Percentiles rank a stretch among this genome's conserved stretches.
Conservation (phyloP, 2,329 filamentous ascomycete genomes). For the Cytospora chrysosperma region DNA sequence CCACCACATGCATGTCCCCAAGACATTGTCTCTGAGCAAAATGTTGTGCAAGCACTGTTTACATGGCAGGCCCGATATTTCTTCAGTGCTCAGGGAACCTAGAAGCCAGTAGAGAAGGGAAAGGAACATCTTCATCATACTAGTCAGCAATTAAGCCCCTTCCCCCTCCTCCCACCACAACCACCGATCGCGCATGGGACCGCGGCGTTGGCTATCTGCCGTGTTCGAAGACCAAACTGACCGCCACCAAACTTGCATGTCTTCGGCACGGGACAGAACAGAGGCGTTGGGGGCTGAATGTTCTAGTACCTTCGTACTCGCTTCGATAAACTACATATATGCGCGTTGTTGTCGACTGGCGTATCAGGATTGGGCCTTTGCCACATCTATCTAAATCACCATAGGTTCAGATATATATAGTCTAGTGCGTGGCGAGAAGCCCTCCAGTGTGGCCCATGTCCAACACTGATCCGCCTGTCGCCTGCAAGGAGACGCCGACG, state of each 20-base stretch:
- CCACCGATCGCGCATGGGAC: constrained; percentile 30
- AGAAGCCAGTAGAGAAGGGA: background rate
- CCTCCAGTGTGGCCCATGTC: constrained; percentile 40
- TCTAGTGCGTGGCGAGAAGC: constrained; percentile 40
- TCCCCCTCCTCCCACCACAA: too few relatives aligned
- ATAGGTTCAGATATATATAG: constrained; percentile 40
- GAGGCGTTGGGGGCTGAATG: constrained; percentile 34
- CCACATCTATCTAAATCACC: constrained; percentile 32
- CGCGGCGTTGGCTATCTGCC: constrained; percentile 31
- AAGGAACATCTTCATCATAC: constrained; percentile 29
- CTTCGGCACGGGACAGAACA: constrained; percentile 28
- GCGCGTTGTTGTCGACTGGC: background rate
- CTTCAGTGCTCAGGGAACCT: background rate
- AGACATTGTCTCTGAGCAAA: constrained; percentile 7
- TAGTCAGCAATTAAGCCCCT: too few relatives aligned
- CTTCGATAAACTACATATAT: constrained; percentile 33
- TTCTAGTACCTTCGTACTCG: constrained; percentile 33
- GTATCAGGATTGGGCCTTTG: constrained; percentile 17
- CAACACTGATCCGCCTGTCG: constrained; percentile 33
- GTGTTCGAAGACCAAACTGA: constrained; percentile 36
- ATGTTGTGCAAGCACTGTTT: background rate
- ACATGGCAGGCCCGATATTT: background rate
- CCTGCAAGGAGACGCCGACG: constrained; percentile 32
- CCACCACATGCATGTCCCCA: constrained; percentile 4
- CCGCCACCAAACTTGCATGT: constrained; percentile 29